Evolutionary conservation across 768 basidiomycete species (phyloP).

Genomic region (Mycena albidolilacea): DNA sequence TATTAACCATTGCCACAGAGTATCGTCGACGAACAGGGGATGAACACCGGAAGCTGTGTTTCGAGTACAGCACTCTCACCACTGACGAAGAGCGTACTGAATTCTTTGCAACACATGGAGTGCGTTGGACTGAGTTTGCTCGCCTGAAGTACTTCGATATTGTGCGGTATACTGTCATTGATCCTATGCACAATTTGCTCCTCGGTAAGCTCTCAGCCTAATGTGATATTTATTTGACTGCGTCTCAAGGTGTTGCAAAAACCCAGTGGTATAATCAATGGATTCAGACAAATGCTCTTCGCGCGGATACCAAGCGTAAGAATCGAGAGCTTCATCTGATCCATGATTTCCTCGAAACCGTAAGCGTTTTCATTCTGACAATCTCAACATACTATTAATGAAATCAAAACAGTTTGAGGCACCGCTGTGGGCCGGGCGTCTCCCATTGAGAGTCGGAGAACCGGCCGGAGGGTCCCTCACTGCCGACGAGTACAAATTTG

Average conservation of each 20-base stretch:
- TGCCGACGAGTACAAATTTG: conserved; percentile 45
- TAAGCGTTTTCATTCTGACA: neutral
- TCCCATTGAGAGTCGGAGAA: conserved; percentile 42
- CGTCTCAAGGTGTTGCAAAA: conserved; percentile 43
- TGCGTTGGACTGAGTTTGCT: conserved; percentile 42
- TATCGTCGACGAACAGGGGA: conserved; percentile 5
- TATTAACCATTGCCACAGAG: conserved; percentile 1
- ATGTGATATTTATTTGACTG: neutral
- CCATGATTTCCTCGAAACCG: conserved; percentile 31
- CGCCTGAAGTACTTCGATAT: conserved; percentile 44
- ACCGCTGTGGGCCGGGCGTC: conserved; percentile 39
- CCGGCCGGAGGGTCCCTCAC: conserved; percentile 42
- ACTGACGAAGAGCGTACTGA: neutral
- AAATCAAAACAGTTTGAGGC: neutral
- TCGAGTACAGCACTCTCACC: neutral
- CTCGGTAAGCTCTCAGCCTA: conserved; percentile 17
- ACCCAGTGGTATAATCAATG: neutral
- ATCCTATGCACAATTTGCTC: conserved; percentile 36
- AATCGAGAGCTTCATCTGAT: neutral
- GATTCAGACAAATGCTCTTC: neutral
- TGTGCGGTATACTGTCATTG: conserved; percentile 35
- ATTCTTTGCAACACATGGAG: conserved; percentile 39
- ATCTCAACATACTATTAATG: neutral
- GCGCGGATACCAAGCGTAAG: neutral
- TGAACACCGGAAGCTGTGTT: neutral